Evolutionary conservation across 2,329 filamentous ascomycete genomes (phyloP).

Genomic region (Neonectria hederae): DNA sequence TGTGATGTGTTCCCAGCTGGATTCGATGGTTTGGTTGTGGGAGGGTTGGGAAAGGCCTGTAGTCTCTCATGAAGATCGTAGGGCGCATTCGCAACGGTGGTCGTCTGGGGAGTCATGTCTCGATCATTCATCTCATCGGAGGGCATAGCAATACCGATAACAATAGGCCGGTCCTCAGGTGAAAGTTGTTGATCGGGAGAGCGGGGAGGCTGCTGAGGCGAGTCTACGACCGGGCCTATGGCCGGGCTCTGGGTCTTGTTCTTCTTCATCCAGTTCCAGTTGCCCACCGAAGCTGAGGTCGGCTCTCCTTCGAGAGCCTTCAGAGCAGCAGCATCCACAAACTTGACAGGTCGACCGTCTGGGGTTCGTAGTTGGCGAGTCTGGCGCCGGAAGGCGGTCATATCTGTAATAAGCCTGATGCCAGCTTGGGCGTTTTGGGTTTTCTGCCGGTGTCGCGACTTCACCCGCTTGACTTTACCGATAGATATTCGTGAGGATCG

Average conservation of each 20-base stretch:
- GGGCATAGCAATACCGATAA: constrained; percentile 75
- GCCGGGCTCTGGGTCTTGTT: constrained; percentile 46
- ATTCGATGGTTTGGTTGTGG: constrained; percentile 15
- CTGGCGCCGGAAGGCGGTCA: constrained; percentile 61
- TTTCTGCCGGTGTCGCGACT: constrained; percentile 69
- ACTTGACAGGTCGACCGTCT: constrained; percentile 53
- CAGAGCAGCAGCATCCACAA: constrained; percentile 68
- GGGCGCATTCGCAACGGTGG: constrained; percentile 51
- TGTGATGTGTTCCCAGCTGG: constrained; percentile 42
- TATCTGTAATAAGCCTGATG: constrained; percentile 76
- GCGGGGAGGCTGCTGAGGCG: constrained; percentile 41
- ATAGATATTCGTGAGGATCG: constrained; percentile 50
- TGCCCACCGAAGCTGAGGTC: constrained; percentile 63
- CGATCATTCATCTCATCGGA: constrained; percentile 48
- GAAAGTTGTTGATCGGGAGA: constrained; percentile 62
- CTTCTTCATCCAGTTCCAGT: constrained; percentile 65
- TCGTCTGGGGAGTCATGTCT: constrained; percentile 60
- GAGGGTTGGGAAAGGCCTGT: constrained; percentile 15
- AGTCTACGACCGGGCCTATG: constrained; percentile 39
- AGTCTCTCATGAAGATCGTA: constrained; percentile 27
- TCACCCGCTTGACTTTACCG: constrained; percentile 57
- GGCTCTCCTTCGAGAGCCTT: constrained; percentile 67
- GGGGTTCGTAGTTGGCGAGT: constrained; percentile 46
- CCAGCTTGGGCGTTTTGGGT: constrained; percentile 68
- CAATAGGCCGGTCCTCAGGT: constrained; percentile 75